These are phyloP conservation scores for Alternaria gaisen DNA, from an alignment of 2,329 filamentous ascomycete species.

Conservation along the genomic window DNA sequence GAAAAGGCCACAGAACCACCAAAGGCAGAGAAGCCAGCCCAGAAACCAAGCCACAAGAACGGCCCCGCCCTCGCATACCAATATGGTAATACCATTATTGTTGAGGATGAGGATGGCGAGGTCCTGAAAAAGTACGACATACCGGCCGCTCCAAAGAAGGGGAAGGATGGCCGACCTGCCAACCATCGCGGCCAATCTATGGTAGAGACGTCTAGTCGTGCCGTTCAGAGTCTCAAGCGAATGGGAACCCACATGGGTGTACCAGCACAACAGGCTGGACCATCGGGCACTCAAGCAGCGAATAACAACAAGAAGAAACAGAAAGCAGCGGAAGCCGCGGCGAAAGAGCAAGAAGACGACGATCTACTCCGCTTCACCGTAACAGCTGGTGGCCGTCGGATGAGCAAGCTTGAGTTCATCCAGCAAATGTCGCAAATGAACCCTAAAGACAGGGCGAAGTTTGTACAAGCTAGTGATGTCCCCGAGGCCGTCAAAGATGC, in stretches of 20 bases:
- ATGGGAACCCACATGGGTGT: constrained; percentile 66
- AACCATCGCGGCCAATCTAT: constrained; percentile 42
- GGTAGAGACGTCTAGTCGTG: constrained; percentile 46
- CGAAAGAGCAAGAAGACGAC: constrained; percentile 69
- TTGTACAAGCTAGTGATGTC: constrained; percentile 58
- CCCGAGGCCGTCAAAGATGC: constrained; percentile 59
- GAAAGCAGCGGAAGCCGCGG: constrained; percentile 23
- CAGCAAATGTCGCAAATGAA: constrained; percentile 77
- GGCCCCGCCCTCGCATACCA: constrained; percentile 85
- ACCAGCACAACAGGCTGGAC: constrained; percentile 34
- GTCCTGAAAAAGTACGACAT: constrained; percentile 86
- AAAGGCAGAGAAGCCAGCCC: constrained; percentile 44
- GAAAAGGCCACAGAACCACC: constrained; percentile 46
- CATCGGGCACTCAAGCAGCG: constrained; percentile 27
- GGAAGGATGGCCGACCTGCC: constrained; percentile 35
- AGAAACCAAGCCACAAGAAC: constrained; percentile 54
- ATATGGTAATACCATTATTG: constrained; percentile 88
- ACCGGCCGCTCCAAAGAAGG: constrained; percentile 60
- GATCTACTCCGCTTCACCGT: constrained; percentile 79
- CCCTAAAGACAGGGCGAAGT: constrained; percentile 66
- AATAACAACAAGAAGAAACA: constrained; percentile 32
- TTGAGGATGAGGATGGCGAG: constrained; percentile 86
- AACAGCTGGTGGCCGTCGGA: constrained; percentile 73
- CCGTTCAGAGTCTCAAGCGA: constrained; percentile 56
- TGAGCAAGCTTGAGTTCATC: constrained; percentile 84